Conservation (phyloP, 1,139 yeast genomes). For the Debaryomyces nepalensis region DNA sequence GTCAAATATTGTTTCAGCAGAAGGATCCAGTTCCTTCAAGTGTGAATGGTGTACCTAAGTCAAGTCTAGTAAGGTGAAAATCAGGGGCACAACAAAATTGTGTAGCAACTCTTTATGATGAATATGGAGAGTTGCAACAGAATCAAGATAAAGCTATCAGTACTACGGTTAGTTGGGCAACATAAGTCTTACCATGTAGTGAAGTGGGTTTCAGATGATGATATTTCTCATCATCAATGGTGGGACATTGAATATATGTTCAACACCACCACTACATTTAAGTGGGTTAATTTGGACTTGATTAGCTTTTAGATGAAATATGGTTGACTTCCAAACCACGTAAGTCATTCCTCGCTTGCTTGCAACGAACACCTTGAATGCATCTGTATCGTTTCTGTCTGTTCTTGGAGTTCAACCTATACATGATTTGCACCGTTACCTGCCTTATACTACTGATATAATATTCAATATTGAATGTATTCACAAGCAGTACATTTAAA, state of each 20-base stretch:
- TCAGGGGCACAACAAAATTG: too few relatives aligned
- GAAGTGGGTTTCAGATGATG: background rate
- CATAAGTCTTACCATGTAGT: background rate
- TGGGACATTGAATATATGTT: background rate
- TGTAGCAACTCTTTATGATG: background rate
- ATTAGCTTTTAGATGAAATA: constrained; percentile 1
- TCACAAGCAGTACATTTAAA: too few relatives aligned
- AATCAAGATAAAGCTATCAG: background rate
- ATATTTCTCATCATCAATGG: background rate
- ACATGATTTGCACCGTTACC: too few relatives aligned
- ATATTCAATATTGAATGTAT: too few relatives aligned
- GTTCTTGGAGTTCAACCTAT: too few relatives aligned
- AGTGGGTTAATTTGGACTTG: background rate
- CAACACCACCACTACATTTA: constrained; percentile 1
- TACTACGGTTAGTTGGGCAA: too few relatives aligned
- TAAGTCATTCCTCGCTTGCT: background rate
- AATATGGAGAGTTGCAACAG: background rate
- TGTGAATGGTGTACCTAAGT: too few relatives aligned
- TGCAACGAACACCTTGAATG: background rate
- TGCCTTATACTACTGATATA: too few relatives aligned
- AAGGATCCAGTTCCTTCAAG: background rate
- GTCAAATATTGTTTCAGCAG: too few relatives aligned
- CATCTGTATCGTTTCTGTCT: too few relatives aligned
- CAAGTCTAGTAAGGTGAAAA: too few relatives aligned
- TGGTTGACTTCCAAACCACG: background rate